Conservation (phyloP, 2,329 filamentous ascomycete species). For the Phialophora macrospora region DNA sequence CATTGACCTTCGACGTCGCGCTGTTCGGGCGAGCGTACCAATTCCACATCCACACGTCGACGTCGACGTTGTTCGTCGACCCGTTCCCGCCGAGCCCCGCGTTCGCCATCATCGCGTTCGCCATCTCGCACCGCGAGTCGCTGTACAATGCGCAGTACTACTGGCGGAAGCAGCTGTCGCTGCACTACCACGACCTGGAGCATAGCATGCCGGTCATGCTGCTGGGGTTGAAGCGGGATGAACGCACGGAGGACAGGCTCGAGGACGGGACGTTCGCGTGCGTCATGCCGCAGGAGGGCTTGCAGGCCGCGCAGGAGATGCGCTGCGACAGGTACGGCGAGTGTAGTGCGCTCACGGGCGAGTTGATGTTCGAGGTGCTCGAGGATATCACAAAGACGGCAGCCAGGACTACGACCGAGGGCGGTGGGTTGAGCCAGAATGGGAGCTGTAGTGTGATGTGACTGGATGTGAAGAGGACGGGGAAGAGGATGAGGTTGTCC, state of each 20-base stretch:
- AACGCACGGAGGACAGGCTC: constrained; percentile 31
- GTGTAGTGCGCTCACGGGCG: constrained; percentile 65
- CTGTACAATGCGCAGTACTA: constrained; percentile 54
- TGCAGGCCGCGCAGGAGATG: constrained; percentile 64
- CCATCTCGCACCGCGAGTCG: constrained; percentile 59
- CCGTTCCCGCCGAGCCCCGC: constrained; percentile 59
- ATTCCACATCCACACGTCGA: constrained; percentile 63
- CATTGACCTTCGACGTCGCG: constrained; percentile 63
- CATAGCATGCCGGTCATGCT: constrained; percentile 62
- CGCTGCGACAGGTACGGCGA: constrained; percentile 67
- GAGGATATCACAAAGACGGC: constrained; percentile 65
- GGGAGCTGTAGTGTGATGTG: constrained; percentile 50
- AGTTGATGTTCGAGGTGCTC: constrained; percentile 63
- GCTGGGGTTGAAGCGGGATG: constrained; percentile 63
- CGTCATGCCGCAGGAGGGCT: constrained; percentile 52
- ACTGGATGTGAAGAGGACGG: constrained; percentile 18
- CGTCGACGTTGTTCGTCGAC: constrained; percentile 62
- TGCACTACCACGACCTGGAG: constrained; percentile 56
- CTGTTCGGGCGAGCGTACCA: constrained; percentile 56
- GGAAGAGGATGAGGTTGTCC: too few relatives aligned
- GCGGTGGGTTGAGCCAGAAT: constrained; percentile 56
- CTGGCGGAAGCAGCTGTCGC: constrained; percentile 51
- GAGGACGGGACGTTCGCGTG: constrained; percentile 41
- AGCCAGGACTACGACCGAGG: constrained; percentile 62
- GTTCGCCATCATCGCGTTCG: constrained; percentile 64